These are phyloP conservation scores for Aspergillus glaucus DNA, from an alignment of 2,329 filamentous ascomycete species.

Conservation along the genomic window DNA sequence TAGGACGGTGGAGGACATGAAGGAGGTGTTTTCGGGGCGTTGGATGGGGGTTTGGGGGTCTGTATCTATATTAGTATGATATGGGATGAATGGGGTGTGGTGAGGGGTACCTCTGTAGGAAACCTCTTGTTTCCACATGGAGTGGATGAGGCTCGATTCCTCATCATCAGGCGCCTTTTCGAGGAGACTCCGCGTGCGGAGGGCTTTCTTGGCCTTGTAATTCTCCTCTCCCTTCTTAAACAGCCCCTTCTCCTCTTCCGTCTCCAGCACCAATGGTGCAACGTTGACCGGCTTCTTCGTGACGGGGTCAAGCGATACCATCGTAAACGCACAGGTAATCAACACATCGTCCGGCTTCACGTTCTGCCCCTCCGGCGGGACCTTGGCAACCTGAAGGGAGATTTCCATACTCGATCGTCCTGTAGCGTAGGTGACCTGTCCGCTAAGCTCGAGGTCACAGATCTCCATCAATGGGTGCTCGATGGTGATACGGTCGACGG, in stretches of 20 bases:
- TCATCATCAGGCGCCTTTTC: conserved; percentile 64
- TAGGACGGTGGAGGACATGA: conserved; percentile 58
- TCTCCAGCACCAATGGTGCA: conserved; percentile 56
- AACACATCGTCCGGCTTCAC: conserved; percentile 55
- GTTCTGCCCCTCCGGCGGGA: conserved; percentile 52
- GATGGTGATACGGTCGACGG: conserved; percentile 60
- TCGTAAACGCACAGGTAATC: conserved; percentile 69
- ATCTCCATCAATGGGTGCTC: conserved; percentile 68
- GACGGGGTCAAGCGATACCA: conserved; percentile 65
- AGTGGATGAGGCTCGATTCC: conserved; percentile 65
- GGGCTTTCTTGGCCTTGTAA: conserved; percentile 60
- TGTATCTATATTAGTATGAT: conserved; percentile 11
- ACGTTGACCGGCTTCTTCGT: conserved; percentile 62
- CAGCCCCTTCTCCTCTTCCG: conserved; percentile 57
- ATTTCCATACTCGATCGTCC: conserved; percentile 69
- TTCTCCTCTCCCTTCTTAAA: conserved; percentile 60
- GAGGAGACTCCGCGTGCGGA: conserved; percentile 54
- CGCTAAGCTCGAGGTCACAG: conserved; percentile 68
- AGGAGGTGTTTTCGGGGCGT: conserved; percentile 53
- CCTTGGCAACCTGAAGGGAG: conserved; percentile 66
- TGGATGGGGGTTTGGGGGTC: conserved; percentile 51
- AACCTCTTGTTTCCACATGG: conserved; percentile 64
- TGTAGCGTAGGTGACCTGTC: conserved; percentile 63
- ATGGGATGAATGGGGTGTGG: not conserved
- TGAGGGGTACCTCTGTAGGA: conserved; percentile 49